Evolutionary conservation across 768 basidiomycete species (phyloP), one percentile per base, ranked within the genome.

Genomic region (Dictyophora rubrovolvata): DNA sequence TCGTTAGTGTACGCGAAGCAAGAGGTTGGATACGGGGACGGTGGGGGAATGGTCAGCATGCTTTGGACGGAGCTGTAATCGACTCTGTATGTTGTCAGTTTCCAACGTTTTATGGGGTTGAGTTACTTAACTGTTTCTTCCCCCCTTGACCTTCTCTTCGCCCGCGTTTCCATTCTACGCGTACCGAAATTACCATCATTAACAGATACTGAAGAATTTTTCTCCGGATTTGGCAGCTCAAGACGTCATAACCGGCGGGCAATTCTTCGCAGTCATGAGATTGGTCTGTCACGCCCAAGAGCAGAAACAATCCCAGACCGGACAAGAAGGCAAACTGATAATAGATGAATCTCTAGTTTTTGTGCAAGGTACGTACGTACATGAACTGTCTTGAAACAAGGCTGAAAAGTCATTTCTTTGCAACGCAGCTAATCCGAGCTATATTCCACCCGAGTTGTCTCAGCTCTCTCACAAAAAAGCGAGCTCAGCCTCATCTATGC

Each of bases 1-100:
- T 68, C 4, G 72, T 89, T 11, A 78, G 84, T 46, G 77, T 74
- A 20, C 78, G 87, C 33, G 88, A 90, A 67, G 83, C 77, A 10
- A 74, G 87, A 42, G 87, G 85, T 4, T 90, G 87, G 87, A 70
- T 90, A 53, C 72, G 85, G 21, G 88, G 89, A 12, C 74, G 86
- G 60, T 89, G 86, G 65, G 53, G 54, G 33, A 71, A 79, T 5
- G 72, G 77, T 62, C 14, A 14, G 42, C 4, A 42, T 42, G 42
- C 42, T 42, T 66, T 89, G 6, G 67, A 75, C 12, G 75, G 75
- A 1, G 64, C 71, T 8, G 74, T 74, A 47, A 79, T 90, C 46
- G 88, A 89, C 70, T 66, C 71, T 63, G 86, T 87, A 63, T 60
- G 79, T 73, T 14, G 47, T 47, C 49, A 59, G 33, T 59, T n/a